Percentiles rank a stretch among this genome's conserved stretches.
phyloP scores from a whole-genome alignment of 2,329 filamentous ascomycete genomes.

The Sodiomyces alkalinus region DNA sequence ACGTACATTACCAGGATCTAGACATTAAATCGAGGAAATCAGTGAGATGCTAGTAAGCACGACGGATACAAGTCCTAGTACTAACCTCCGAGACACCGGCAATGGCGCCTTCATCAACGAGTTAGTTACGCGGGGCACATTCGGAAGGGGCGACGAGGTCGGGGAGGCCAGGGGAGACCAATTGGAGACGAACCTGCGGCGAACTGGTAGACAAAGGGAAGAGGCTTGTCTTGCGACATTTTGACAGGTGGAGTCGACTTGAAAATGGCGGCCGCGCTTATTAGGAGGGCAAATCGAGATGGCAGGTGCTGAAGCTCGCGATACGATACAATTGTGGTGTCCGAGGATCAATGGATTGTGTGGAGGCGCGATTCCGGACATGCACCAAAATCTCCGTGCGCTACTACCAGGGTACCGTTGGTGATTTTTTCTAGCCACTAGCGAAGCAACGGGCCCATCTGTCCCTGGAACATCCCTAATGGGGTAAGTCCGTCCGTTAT shows the following conservation, averaged over 20 bases:
- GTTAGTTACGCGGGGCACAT: constrained; percentile 15
- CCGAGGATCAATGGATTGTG: no score
- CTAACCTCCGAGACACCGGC: constrained; percentile 94
- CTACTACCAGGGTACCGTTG: no score
- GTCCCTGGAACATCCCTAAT: no score
- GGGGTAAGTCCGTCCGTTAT: no score
- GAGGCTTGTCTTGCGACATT: constrained; percentile 57
- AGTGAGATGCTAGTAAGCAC: no score
- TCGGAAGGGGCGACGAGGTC: constrained; percentile 9
- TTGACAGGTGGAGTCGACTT: constrained; percentile 18
- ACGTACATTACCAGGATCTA: constrained; percentile 78
- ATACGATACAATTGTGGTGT: no score
- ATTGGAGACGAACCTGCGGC: constrained; percentile 53
- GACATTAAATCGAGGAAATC: no score
- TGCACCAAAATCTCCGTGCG: no score
- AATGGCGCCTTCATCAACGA: constrained; percentile 52
- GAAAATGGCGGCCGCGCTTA: neutral
- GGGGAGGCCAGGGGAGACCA: constrained; percentile 8
- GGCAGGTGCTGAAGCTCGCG: no score
- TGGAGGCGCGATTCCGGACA: no score
- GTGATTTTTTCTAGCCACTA: no score
- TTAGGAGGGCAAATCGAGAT: neutral
- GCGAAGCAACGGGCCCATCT: no score
- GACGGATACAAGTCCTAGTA: constrained; percentile 10
- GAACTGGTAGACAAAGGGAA: constrained; percentile 92